Evolutionary conservation across 352 stramenopile species (phyloP).

Genomic region (Pythium rhizo-oryzae): DNA sequence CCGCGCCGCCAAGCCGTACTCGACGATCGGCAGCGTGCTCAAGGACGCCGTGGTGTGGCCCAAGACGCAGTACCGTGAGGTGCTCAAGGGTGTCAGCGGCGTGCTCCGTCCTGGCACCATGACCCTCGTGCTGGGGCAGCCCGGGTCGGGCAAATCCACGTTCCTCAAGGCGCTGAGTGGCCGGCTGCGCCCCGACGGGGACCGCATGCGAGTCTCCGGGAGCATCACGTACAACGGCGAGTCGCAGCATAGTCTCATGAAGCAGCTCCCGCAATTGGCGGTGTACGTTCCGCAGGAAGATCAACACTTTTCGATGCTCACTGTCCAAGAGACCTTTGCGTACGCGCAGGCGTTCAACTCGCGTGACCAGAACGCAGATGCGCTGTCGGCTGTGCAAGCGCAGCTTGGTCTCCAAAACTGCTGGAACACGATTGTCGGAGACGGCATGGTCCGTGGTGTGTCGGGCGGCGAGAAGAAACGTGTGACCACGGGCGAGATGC

Average conservation of each 20-base stretch:
- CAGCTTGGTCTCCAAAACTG: conserved; percentile 37
- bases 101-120: conserved; percentile 49
- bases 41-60: neutral
- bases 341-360: conserved; percentile 48
- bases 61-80: conserved; percentile 10
- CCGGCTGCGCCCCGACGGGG: conserved; percentile 41
- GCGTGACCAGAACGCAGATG: conserved; percentile 36
- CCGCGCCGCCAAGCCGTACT: neutral
- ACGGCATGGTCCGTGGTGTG: conserved; percentile 67
- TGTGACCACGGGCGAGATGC: conserved; percentile 76
- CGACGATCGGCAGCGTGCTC: neutral
- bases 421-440: conserved; percentile 60
- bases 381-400: conserved; percentile 34
- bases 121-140: conserved; percentile 56
- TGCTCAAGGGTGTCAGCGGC: conserved; percentile 29
- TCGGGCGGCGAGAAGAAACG: conserved; percentile 77
- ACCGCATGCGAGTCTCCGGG: conserved; percentile 39
- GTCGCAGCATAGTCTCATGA: conserved; percentile 37
- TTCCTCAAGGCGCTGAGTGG: conserved; percentile 53
- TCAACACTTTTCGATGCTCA: conserved; percentile 46
- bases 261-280: conserved; percentile 45
- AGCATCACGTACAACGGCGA: conserved; percentile 55
- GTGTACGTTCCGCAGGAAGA: conserved; percentile 55
- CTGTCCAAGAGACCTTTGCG: conserved; percentile 48
- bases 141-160: conserved; percentile 50